Conservation (phyloP, 805 yeast species). For the Ogataea nakhonphanomensis region DNA sequence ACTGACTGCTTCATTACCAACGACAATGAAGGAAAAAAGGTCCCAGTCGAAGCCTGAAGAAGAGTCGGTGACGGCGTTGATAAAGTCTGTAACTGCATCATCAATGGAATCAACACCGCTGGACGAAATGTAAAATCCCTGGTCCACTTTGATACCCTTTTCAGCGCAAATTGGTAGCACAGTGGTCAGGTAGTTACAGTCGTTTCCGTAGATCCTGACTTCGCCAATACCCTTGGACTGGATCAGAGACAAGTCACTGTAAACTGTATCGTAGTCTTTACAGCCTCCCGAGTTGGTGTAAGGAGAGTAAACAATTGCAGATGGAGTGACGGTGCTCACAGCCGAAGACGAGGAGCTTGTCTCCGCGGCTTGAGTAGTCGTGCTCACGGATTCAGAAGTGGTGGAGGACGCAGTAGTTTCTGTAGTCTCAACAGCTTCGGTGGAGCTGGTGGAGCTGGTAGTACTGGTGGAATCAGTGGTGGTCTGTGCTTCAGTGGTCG, state of each 20-base stretch:
- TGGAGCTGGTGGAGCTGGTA: slow-evolving; percentile 6
- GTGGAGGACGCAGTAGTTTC: slow-evolving; percentile 27
- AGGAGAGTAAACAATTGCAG: slow-evolving; percentile 72
- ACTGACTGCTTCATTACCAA: slow-evolving; percentile 86
- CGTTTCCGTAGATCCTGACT: slow-evolving; percentile 82
- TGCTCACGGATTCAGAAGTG: slow-evolving; percentile 27
- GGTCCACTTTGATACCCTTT: slow-evolving; percentile 71
- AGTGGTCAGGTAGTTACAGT: slow-evolving; percentile 66
- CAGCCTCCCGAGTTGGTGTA: slow-evolving; percentile 67
- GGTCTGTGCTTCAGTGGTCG: slow-evolving; percentile 5
- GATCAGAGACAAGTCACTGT: slow-evolving; percentile 57
- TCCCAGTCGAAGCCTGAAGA: slow-evolving; percentile 59
- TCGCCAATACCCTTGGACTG: slow-evolving; percentile 56
- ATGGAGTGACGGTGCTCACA: slow-evolving; percentile 39
- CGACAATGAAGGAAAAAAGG: slow-evolving; percentile 69
- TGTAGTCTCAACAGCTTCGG: slow-evolving; percentile 19
- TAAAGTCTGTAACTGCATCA: slow-evolving; percentile 42
- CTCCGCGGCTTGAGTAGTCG: slow-evolving; percentile 32
- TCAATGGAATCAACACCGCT: slow-evolving; percentile 72
- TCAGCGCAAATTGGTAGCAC: slow-evolving; percentile 57
- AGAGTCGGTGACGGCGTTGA: slow-evolving; percentile 10
- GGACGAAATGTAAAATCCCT: slow-evolving; percentile 77
- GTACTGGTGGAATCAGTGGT: slow-evolving; percentile 11
- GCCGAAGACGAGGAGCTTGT: slow-evolving; percentile 32
- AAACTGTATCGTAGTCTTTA: slow-evolving; percentile 53